Evolutionary conservation across 345 rosid species (phyloP).

Genomic region (Pelargonium nanum): DNA sequence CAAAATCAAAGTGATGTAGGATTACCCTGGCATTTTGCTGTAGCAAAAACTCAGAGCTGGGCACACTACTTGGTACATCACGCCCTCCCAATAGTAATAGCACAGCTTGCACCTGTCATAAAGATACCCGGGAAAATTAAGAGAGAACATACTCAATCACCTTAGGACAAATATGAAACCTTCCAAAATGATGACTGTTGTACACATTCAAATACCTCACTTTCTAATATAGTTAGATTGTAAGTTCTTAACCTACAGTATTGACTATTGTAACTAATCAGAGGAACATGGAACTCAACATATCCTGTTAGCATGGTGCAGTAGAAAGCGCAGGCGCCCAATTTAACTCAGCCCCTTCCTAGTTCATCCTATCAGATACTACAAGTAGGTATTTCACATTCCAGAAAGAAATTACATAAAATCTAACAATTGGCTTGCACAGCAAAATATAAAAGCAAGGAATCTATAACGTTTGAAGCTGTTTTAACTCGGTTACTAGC

Average conservation of each 20-base stretch:
- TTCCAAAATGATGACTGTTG: too few relatives aligned
- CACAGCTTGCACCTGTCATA: conserved; percentile 37
- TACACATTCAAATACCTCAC: neutral
- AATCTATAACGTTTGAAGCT: too few relatives aligned
- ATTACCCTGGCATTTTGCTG: conserved; percentile 24
- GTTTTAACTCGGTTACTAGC: too few relatives aligned
- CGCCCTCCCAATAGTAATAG: conserved; percentile 23
- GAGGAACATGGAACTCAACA: neutral
- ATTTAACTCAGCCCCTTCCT: neutral
- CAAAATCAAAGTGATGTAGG: conserved; percentile 1
- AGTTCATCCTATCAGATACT: neutral
- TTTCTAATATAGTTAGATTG: neutral
- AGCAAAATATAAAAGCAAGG: neutral
- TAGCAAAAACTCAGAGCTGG: conserved; percentile 19
- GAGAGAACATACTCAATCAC: neutral
- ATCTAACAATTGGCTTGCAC: neutral
- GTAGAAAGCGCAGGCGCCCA: neutral
- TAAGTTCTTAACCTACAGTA: neutral
- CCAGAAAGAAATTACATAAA: neutral
- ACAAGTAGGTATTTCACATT: neutral
- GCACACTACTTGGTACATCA: conserved; percentile 17
- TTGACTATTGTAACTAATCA: too few relatives aligned
- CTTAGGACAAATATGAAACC: too few relatives aligned
- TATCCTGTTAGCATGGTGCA: neutral
- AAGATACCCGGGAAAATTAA: conserved; percentile 7